A percentile compares a stretch with the other conserved stretches of the same genome.
These are phyloP conservation scores for Iberis pinnata DNA, from an alignment of 345 rosid species.

Conservation along the genomic window DNA sequence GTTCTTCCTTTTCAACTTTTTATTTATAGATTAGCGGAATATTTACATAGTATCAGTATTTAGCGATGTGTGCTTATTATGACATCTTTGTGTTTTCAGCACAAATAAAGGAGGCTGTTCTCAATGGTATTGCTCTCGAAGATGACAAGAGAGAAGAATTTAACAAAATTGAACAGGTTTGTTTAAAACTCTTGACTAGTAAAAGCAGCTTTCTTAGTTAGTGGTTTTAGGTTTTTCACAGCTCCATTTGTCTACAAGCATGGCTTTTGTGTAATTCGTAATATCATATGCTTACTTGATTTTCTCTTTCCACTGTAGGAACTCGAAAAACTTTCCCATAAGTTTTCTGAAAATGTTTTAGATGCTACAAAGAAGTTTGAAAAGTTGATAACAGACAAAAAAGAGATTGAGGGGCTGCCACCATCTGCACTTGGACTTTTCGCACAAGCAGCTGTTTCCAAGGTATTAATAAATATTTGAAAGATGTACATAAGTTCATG, in stretches of 20 bases:
- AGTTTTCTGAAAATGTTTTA: constrained; percentile 77
- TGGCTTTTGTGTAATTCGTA: not conserved
- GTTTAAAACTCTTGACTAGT: not conserved
- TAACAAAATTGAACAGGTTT: constrained; percentile 93
- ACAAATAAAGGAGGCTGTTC: constrained; percentile 85
- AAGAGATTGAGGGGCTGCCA: constrained; percentile 84
- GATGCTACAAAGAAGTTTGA: constrained; percentile 91
- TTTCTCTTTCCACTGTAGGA: constrained; percentile 42
- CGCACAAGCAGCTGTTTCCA: constrained; percentile 82
- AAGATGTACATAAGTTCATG: constrained; percentile 3
- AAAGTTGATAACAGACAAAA: constrained; percentile 69
- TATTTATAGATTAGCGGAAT: not conserved
- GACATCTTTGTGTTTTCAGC: constrained; percentile 38
- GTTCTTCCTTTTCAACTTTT: constrained; percentile 3
- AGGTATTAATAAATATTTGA: constrained; percentile 40
- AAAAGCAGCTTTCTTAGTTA: constrained; percentile 4
- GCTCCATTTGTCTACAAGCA: not conserved
- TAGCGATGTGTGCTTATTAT: constrained; percentile 16
- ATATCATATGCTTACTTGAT: constrained; percentile 1
- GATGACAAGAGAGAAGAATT: constrained; percentile 80
- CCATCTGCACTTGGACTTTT: constrained; percentile 84
- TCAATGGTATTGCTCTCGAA: constrained; percentile 83
- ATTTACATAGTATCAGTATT: not conserved
- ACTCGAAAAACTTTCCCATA: constrained; percentile 65
- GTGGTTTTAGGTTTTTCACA: constrained; percentile 1